Conservation (phyloP, 2,329 filamentous ascomycete genomes). For the Fusarium sarcochroum region DNA sequence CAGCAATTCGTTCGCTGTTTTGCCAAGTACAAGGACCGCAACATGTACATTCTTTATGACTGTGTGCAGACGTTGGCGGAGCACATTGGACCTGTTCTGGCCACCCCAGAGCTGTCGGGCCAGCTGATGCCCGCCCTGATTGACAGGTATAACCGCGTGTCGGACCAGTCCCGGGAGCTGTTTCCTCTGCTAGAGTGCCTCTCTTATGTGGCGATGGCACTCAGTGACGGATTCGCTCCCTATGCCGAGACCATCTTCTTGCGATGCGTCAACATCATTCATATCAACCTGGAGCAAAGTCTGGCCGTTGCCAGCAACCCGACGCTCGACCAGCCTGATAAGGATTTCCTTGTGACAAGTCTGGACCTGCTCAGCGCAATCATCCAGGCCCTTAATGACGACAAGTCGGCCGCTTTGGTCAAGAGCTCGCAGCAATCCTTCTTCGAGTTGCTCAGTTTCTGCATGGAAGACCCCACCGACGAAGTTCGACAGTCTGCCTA, state of each 20-base stretch:
- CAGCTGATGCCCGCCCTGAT: conserved; percentile 95
- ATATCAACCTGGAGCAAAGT: conserved; percentile 88
- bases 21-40: conserved; percentile 95
- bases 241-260: conserved; percentile 90
- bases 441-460: conserved; percentile 91
- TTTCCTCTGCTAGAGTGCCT: conserved; percentile 97
- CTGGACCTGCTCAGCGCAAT: conserved; percentile 93
- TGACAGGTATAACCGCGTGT: conserved; percentile 86
- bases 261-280: conserved; percentile 91
- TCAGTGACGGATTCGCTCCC: conserved; percentile 84
- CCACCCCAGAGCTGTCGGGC: conserved; percentile 83
- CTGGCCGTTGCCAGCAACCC: conserved; percentile 78
- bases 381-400: conserved; percentile 85
- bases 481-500: conserved; percentile 98
- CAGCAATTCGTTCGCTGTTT: conserved; percentile 95
- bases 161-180: conserved; percentile 90
- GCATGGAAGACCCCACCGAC: conserved; percentile 91
- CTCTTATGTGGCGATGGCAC: conserved; percentile 90
- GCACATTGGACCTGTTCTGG: conserved; percentile 85
- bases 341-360: conserved; percentile 96
- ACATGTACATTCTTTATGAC: conserved; percentile 99
- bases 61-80: conserved; percentile 98
- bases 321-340: conserved; percentile 84
- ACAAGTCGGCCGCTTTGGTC: conserved; percentile 83
- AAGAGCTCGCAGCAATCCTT: conserved; percentile 82